phyloP scores from a whole-genome alignment of 495 filamentous ascomycete species.

The Tuber melanosporum region DNA sequence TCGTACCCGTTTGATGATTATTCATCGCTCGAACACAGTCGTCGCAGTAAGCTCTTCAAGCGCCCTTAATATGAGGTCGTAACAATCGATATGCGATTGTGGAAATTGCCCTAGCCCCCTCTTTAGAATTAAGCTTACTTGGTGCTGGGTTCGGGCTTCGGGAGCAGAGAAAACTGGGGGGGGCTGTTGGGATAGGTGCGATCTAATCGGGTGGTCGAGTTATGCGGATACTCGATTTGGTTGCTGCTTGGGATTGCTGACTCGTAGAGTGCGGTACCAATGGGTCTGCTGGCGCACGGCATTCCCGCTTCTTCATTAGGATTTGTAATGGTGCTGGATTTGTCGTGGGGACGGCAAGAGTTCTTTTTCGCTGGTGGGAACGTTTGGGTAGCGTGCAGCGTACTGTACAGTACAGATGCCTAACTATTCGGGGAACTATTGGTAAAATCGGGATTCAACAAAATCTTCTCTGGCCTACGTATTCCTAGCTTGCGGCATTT shows the following conservation, averaged over 20 bases:
- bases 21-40: not conserved
- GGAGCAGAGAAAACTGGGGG: not conserved
- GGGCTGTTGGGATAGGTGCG: not conserved
- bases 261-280: not conserved
- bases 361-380: no score
- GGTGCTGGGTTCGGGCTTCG: not conserved
- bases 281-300: not conserved
- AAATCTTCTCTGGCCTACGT: no score
- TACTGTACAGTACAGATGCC: no score
- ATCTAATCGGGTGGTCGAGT: not conserved
- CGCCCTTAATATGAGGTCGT: not conserved
- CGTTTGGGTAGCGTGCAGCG: no score
- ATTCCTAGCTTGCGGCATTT: no score
- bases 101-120: not conserved
- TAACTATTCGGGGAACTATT: no score
- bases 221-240: not conserved
- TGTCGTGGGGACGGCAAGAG: no score
- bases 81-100: not conserved
- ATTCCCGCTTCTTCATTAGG: not conserved
- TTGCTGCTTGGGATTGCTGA: not conserved
- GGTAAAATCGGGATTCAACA: no score
- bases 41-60: not conserved
- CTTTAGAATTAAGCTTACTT: not conserved
- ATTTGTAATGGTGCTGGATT: not conserved
- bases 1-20: not conserved